phyloP scores from a whole-genome alignment of 495 filamentous ascomycete species.

The Cercophora samala region DNA sequence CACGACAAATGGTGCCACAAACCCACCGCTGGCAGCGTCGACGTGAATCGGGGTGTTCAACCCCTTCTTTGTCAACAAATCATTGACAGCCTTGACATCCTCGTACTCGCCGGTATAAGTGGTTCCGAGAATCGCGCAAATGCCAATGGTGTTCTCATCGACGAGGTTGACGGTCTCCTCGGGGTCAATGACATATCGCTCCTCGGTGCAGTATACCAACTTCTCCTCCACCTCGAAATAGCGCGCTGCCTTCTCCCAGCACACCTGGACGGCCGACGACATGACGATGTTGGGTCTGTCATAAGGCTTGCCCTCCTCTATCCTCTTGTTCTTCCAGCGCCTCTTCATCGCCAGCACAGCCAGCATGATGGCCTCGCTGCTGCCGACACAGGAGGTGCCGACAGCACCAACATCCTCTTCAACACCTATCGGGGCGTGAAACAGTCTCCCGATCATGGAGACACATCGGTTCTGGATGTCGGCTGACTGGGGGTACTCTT shows the following conservation, averaged over 20 bases:
- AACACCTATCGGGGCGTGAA: slow-evolving; percentile 61
- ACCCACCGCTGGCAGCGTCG: slow-evolving; percentile 85
- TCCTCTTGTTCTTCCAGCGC: slow-evolving; percentile 82
- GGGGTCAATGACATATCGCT: slow-evolving; percentile 85
- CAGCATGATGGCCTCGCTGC: slow-evolving; percentile 88
- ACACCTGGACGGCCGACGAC: slow-evolving; percentile 89
- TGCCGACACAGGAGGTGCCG: slow-evolving; percentile 82
- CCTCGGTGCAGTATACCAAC: slow-evolving; percentile 76
- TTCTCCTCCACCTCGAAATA: slow-evolving; percentile 93
- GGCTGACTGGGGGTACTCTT: slow-evolving; percentile 84
- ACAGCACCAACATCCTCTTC: slow-evolving; percentile 56
- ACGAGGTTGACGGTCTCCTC: slow-evolving; percentile 75
- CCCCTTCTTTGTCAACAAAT: slow-evolving; percentile 65
- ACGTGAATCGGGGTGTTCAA: slow-evolving; percentile 86
- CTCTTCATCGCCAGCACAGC: slow-evolving; percentile 91
- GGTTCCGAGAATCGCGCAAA: slow-evolving; percentile 83
- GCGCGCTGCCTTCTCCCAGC: slow-evolving; percentile 93
- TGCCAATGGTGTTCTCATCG: slow-evolving; percentile 94
- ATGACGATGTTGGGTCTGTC: slow-evolving; percentile 85
- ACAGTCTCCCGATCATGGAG: slow-evolving; percentile 87
- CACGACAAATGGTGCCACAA: slow-evolving; percentile 83
- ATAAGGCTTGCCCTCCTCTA: slow-evolving; percentile 69
- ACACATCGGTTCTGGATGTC: slow-evolving; percentile 92
- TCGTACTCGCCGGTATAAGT: slow-evolving; percentile 97
- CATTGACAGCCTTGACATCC: slow-evolving; percentile 85